Evolutionary conservation across 73 alveolate species (phyloP).

Genomic region (Blepharisma japonicum): DNA sequence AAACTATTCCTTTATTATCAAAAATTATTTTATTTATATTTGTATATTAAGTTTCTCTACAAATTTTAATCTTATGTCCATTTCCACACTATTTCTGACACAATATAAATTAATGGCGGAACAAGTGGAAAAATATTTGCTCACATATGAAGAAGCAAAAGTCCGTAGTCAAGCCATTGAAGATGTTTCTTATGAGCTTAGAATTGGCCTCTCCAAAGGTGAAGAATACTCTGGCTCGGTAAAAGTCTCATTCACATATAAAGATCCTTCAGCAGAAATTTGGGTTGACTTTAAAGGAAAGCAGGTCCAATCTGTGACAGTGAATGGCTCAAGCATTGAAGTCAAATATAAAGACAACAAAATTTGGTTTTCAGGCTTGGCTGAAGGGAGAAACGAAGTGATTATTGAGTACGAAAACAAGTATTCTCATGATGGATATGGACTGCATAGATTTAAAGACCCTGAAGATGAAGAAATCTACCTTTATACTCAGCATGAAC

Average conservation of each 20-base stretch:
- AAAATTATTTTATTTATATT: too few relatives aligned
- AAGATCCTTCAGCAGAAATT: background rate
- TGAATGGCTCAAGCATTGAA: background rate
- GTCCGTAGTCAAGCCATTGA: slow-evolving; percentile 3
- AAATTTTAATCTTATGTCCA: too few relatives aligned
- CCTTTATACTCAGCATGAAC: slow-evolving; percentile 83
- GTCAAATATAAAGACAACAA: background rate
- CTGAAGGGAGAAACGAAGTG: slow-evolving; percentile 55
- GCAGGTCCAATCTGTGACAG: background rate
- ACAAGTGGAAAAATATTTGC: background rate
- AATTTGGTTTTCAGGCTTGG: slow-evolving; percentile 31
- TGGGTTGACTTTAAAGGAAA: slow-evolving; percentile 29
- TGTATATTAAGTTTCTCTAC: too few relatives aligned
- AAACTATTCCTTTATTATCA: too few relatives aligned
- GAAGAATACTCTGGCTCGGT: slow-evolving; percentile 16
- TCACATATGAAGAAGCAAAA: slow-evolving; percentile 28
- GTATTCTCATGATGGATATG: slow-evolving; percentile 83
- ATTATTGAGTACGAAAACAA: slow-evolving; percentile 61
- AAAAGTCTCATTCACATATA: slow-evolving; percentile 2
- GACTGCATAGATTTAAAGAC: slow-evolving; percentile 84
- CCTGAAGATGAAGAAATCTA: slow-evolving; percentile 85
- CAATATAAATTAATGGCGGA: slow-evolving; percentile 4
- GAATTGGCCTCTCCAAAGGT: background rate
- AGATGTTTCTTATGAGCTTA: background rate
- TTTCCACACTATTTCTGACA: too few relatives aligned